Base-by-base conservation (phyloP, 2,329 filamentous ascomycete genomes). In the Exophiala oligosperma region DNA sequence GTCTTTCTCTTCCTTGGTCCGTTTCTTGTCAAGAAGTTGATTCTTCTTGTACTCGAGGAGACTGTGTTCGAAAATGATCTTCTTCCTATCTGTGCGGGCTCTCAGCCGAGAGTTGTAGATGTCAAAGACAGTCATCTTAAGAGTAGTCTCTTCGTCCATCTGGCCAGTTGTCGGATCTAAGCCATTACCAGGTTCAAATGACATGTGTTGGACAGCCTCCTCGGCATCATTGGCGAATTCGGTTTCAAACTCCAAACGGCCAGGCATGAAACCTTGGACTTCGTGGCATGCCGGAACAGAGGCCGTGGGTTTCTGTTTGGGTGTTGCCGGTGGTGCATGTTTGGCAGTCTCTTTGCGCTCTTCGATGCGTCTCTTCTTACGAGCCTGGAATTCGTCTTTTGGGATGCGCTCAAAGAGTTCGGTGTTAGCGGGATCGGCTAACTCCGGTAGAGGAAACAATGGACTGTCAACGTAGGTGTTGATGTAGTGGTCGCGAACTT, bases 241-340 rank as follows among this genome's bases (percentile, higher is more conserved):
- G 0, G 91, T 97, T 79, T 99, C 94, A 64, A 99, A 99, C 70
- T 99, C 94, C 64, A 99, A 76, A 41, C 94, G 91, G 46, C 94
- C 94, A 2, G 94, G 94, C 94, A 99, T 99, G 73, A 96, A 99
- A 2, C 94, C 94, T 74, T 97, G 92, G 38, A 99, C 94, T 74
- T 99, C 94, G 77, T 99, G 94, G 73, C 94, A 99, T 35, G 92
- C 89, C 0, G 94, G 94, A 2, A 97, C 92, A 77, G 90, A 96
- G 7, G 92, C 92, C 0, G 93, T 97, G 0, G 94, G 94, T 71
- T 97, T 97, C 67, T 93, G 92, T 75, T 97, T 96, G 1, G 93
- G 91, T 24, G 91, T 90, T 38, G 92, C 82, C 0, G 91, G 88
- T 0, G 91, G 86, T 7, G 91, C 90, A 61, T 89, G 89, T 74